Evolutionary conservation across 768 basidiomycete species (phyloP).

Genomic region (Amanita fuliginea): DNA sequence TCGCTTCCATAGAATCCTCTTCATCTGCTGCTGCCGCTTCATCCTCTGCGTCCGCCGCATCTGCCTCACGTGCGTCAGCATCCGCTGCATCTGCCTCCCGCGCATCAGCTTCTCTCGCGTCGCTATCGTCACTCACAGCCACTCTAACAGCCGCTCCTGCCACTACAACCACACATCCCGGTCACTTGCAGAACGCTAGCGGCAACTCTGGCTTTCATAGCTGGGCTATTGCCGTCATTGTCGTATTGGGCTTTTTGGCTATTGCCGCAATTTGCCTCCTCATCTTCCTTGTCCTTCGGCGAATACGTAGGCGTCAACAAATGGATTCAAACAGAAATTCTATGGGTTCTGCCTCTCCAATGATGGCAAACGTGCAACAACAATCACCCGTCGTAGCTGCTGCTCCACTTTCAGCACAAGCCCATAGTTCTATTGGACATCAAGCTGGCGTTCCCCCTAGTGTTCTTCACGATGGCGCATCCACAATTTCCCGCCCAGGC

Average conservation of each 20-base stretch:
- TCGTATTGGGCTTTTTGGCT: constrained; percentile 76
- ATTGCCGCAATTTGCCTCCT: constrained; percentile 60
- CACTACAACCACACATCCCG: constrained; percentile 14
- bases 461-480: constrained; percentile 60
- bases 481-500: constrained; percentile 52
- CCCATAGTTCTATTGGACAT: constrained; percentile 21
- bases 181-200: constrained; percentile 33
- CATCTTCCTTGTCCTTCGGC: constrained; percentile 62
- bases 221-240: constrained; percentile 90
- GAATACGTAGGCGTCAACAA: constrained; percentile 42
- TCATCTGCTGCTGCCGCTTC: constrained; percentile 23
- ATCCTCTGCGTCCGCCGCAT: constrained; percentile 20
- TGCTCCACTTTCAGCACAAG: constrained; percentile 16
- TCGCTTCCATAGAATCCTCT: constrained; percentile 41
- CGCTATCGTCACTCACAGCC: constrained; percentile 31
- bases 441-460: constrained; percentile 18
- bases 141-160: constrained; percentile 10
- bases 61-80: constrained; percentile 25
- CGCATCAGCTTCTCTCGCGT: constrained; percentile 30
- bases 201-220: constrained; percentile 49
- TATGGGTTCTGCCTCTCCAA: constrained; percentile 72
- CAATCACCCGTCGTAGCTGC: constrained; percentile 36
- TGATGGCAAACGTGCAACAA: constrained; percentile 58
- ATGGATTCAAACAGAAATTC: constrained; percentile 52
- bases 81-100: constrained; percentile 21